A percentile compares a stretch with the other conserved stretches of the same genome.
phyloP scores from a whole-genome alignment of 805 yeast genomes.

The Hanseniaspora taiwanica region DNA sequence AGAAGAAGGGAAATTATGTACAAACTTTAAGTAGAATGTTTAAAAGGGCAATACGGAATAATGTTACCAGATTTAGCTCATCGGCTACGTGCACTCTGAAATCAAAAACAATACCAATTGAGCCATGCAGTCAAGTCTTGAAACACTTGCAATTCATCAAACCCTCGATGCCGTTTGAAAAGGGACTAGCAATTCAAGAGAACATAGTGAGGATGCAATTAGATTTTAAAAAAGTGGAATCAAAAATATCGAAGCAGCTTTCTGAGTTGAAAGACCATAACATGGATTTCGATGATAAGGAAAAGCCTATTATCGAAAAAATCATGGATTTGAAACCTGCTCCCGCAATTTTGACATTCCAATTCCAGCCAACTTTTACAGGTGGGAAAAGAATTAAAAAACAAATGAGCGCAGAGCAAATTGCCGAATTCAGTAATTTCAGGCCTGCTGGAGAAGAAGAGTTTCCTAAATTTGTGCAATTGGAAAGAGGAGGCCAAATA shows the following conservation, averaged over 20 bases:
- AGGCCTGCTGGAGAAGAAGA: slow-evolving; percentile 12
- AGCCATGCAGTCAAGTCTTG: slow-evolving; percentile 22
- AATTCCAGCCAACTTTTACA: slow-evolving; percentile 77
- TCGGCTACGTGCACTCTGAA: not conserved
- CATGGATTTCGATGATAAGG: slow-evolving; percentile 32
- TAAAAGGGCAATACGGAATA: not conserved
- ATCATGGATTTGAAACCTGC: slow-evolving; percentile 38
- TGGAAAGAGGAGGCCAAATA: slow-evolving; percentile 87
- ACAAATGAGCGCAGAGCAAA: slow-evolving; percentile 26
- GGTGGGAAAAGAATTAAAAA: slow-evolving; percentile 77
- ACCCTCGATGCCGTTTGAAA: slow-evolving; percentile 24
- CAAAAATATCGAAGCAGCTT: slow-evolving; percentile 32
- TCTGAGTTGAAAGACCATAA: slow-evolving; percentile 26
- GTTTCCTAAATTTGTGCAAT: slow-evolving; percentile 49
- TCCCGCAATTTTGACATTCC: slow-evolving; percentile 68
- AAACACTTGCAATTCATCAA: slow-evolving; percentile 33
- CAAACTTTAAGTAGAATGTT: too few relatives aligned
- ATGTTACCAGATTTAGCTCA: not conserved
- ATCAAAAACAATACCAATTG: slow-evolving; percentile 21
- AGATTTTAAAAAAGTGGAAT: slow-evolving; percentile 39
- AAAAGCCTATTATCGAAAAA: slow-evolving; percentile 30
- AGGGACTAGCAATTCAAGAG: slow-evolving; percentile 46
- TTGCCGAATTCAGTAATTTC: slow-evolving; percentile 15
- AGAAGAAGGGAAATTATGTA: too few relatives aligned
- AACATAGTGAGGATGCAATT: slow-evolving; percentile 42